These are phyloP conservation scores for Pseudopithomyces chartarum DNA, from an alignment of 2,329 filamentous ascomycete species.

Conservation along the genomic window DNA sequence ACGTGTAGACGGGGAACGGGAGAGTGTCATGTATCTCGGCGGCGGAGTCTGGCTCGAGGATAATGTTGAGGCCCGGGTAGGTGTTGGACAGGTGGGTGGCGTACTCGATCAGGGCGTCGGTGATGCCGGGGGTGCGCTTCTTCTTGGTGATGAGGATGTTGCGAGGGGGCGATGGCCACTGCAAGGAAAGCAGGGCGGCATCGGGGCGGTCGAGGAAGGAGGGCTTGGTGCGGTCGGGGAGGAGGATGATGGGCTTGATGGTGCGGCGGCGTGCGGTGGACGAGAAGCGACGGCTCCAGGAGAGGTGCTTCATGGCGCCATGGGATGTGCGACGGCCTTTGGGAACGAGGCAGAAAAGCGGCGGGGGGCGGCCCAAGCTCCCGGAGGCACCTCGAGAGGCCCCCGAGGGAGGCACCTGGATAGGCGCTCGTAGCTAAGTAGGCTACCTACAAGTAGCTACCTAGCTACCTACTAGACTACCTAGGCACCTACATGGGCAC, in stretches of 20 bases:
- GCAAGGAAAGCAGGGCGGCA: constrained; percentile 66
- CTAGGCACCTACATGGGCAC: no score
- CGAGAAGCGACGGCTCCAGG: constrained; percentile 29
- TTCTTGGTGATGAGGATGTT: constrained; percentile 74
- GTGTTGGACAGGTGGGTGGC: constrained; percentile 73
- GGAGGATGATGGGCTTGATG: constrained; percentile 37
- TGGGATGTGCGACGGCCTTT: no score
- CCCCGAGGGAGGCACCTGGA: no score
- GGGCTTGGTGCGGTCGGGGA: constrained; percentile 40
- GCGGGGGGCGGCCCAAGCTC: background rate
- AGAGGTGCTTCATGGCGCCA: constrained; percentile 1
- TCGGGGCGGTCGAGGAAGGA: constrained; percentile 57
- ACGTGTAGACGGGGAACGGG: constrained; percentile 65
- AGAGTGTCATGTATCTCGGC: constrained; percentile 71
- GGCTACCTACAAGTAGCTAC: no score
- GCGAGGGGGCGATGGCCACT: constrained; percentile 70
- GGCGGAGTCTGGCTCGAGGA: constrained; percentile 81
- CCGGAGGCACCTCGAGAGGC: no score
- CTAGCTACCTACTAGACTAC: no score
- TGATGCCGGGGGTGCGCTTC: constrained; percentile 61
- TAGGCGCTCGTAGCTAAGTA: no score
- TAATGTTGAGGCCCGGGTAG: constrained; percentile 79
- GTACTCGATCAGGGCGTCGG: constrained; percentile 63
- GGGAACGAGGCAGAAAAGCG: no score
- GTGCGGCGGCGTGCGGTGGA: constrained; percentile 24